These are phyloP conservation scores for Evernia prunastri DNA, from an alignment of 495 filamentous ascomycete species.

Conservation along the genomic window DNA sequence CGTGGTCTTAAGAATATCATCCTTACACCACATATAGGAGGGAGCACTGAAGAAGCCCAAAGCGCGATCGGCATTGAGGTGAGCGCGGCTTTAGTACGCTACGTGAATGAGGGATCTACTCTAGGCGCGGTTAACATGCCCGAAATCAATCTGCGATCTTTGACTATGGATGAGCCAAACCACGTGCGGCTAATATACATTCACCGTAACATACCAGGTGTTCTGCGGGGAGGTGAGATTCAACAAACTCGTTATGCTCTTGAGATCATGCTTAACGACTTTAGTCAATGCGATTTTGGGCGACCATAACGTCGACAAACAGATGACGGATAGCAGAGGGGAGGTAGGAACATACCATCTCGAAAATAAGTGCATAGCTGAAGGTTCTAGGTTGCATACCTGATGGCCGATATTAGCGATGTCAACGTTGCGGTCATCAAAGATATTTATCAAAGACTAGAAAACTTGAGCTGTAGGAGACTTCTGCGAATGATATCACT, in stretches of 20 bases:
- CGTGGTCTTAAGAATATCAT: constrained; percentile 85
- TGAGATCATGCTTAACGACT: constrained; percentile 5
- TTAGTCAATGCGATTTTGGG: constrained; percentile 86
- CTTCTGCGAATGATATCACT: constrained; percentile 1
- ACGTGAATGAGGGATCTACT: constrained; percentile 88
- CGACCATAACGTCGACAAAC: constrained; percentile 96
- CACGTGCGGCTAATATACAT: constrained; percentile 92
- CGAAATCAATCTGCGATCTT: constrained; percentile 77
- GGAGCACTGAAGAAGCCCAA: constrained; percentile 96
- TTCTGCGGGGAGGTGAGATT: constrained; percentile 66
- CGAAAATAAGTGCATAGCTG: constrained; percentile 14
- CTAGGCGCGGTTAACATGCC: constrained; percentile 92
- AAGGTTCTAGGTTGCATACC: constrained; percentile 64
- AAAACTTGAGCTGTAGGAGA: constrained; percentile 69
- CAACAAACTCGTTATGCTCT: not conserved
- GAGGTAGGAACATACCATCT: constrained; percentile 51
- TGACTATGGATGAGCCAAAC: constrained; percentile 81
- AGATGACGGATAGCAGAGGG: constrained; percentile 90
- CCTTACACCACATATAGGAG: constrained; percentile 92
- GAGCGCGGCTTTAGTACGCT: constrained; percentile 73
- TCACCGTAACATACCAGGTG: constrained; percentile 91
- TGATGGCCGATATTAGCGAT: constrained; percentile 95
- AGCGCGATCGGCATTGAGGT: constrained; percentile 95
- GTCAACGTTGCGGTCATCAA: constrained; percentile 76
- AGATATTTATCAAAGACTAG: constrained; percentile 73